Evolutionary conservation across 2,329 filamentous ascomycete genomes (phyloP).

Genomic region (Arachnomyces sp.): DNA sequence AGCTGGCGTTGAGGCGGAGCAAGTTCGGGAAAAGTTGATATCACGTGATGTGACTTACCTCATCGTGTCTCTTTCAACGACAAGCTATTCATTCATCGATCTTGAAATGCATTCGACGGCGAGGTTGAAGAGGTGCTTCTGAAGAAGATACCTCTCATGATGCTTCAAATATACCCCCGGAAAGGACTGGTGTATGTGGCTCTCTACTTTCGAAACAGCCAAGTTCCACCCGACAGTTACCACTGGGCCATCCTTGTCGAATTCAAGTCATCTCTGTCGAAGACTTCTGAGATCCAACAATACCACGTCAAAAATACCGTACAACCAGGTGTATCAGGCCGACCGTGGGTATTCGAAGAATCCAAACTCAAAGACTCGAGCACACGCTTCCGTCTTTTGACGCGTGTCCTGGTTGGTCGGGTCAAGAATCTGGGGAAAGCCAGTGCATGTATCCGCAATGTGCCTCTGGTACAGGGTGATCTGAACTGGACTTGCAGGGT

Average conservation of each 20-base stretch:
- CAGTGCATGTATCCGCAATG: constrained; percentile 15
- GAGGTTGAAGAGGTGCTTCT: too few species aligned
- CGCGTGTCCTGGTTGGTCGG: not conserved
- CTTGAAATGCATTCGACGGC: too few species aligned
- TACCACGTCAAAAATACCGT: constrained; percentile 3
- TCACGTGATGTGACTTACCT: too few species aligned
- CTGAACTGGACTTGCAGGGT: constrained; percentile 32
- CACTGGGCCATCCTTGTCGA: constrained; percentile 2
- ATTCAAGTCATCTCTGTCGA: not conserved
- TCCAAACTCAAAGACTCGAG: constrained; percentile 1
- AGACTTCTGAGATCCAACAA: not conserved
- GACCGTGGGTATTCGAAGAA: constrained; percentile 2
- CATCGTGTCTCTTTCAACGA: too few species aligned
- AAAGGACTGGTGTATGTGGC: not conserved
- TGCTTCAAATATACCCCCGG: too few species aligned
- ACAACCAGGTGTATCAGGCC: not conserved
- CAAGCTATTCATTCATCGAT: too few species aligned
- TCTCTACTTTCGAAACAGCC: constrained; percentile 1
- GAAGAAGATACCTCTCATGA: too few species aligned
- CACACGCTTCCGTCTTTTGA: constrained; percentile 2
- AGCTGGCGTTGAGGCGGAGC: too few species aligned
- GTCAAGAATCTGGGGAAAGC: not conserved
- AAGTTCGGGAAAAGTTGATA: too few species aligned
- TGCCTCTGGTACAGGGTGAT: constrained; percentile 28
- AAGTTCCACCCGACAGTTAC: not conserved